These are phyloP conservation scores for Penicillium sp. DNA, from an alignment of 2,329 filamentous ascomycete genomes.

Conservation along the genomic window DNA sequence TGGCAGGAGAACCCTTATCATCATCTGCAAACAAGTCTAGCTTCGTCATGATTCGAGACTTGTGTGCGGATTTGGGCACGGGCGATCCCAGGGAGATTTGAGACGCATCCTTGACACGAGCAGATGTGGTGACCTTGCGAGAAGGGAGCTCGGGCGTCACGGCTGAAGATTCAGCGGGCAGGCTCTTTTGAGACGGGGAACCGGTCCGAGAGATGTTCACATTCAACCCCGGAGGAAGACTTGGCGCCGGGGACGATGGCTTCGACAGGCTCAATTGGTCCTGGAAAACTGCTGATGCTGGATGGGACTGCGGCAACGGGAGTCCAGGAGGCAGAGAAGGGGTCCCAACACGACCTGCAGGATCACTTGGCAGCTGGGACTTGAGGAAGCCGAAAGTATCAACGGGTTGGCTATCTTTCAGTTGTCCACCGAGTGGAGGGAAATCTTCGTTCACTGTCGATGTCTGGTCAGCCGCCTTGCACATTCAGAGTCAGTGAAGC, in stretches of 20 bases:
- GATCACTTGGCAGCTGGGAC: conserved; percentile 42
- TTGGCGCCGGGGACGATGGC: conserved; percentile 37
- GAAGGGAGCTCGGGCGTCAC: conserved; percentile 37
- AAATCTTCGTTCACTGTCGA: conserved; percentile 55
- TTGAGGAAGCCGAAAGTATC: conserved; percentile 46
- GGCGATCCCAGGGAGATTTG: conserved; percentile 53
- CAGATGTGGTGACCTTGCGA: conserved; percentile 29
- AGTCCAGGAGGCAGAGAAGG: conserved; percentile 50
- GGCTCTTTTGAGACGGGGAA: conserved; percentile 38
- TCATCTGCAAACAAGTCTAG: conserved; percentile 27
- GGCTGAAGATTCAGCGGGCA: conserved; percentile 33
- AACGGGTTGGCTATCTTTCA: conserved; percentile 44
- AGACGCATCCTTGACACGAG: conserved; percentile 39
- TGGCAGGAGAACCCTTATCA: conserved; percentile 24
- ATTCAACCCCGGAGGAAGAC: conserved; percentile 39
- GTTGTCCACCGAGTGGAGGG: conserved; percentile 50
- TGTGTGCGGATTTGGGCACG: conserved; percentile 42
- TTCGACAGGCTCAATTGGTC: conserved; percentile 40
- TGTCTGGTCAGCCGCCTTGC: conserved; percentile 36
- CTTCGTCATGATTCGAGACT: conserved; percentile 35
- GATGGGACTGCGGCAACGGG: conserved; percentile 50
- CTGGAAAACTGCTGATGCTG: conserved; percentile 42
- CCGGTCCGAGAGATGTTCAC: conserved; percentile 34
- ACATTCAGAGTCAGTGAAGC: conserved; percentile 21
- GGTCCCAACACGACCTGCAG: conserved; percentile 45